Conservation (phyloP, 2,329 filamentous ascomycete species). For the Aaosphaeria pasadenensis region DNA sequence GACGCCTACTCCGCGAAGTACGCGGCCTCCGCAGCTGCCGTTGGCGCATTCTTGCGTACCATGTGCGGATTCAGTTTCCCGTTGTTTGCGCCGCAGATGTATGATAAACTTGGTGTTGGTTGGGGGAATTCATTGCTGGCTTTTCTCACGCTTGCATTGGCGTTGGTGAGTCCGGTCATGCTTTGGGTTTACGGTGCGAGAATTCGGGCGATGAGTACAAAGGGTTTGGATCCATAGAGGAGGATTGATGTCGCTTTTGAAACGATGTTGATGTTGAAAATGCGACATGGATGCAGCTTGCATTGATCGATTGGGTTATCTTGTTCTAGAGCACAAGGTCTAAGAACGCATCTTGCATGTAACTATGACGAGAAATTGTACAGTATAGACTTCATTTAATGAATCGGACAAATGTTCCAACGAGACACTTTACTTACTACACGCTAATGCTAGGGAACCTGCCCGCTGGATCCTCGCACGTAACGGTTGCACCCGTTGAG, state of each 20-base stretch:
- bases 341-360: background rate
- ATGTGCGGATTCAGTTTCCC: conserved; percentile 57
- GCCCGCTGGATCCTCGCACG: too few species aligned
- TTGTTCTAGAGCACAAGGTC: background rate
- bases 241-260: too few species aligned
- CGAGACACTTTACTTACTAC: too few species aligned
- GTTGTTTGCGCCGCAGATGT: conserved; percentile 57
- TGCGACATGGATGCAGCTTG: too few species aligned
- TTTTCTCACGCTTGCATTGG: conserved; percentile 25
- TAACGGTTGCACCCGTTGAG: too few species aligned
- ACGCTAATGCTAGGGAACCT: too few species aligned
- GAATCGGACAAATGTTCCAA: too few species aligned
- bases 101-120: conserved; percentile 54
- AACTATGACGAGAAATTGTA: too few species aligned
- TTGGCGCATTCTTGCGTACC: conserved; percentile 56
- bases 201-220: background rate
- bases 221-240: background rate
- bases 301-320: too few species aligned
- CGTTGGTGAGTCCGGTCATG: background rate
- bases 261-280: too few species aligned
- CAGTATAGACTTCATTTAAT: too few species aligned
- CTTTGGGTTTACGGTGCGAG: background rate
- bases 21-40: conserved; percentile 53
- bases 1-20: conserved; percentile 55
- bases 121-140: conserved; percentile 57